Conservation (phyloP, 2,329 filamentous ascomycete species). For the Teratosphaeria viscida region DNA sequence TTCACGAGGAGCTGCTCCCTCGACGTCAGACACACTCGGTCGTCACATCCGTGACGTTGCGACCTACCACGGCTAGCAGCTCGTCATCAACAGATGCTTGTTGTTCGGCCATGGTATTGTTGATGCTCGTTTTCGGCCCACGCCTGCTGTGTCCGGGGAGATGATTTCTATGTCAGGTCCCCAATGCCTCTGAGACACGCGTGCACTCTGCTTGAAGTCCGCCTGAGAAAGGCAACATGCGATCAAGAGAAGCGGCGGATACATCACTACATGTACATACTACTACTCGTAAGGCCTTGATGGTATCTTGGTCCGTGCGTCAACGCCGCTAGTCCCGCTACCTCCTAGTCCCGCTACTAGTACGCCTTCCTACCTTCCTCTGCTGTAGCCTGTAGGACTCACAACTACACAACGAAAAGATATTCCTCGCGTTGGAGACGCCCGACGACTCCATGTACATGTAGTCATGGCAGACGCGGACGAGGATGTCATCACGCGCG, state of each 20-base stretch:
- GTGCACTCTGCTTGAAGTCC: too few species aligned
- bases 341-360: too few species aligned
- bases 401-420: background rate
- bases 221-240: too few species aligned
- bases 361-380: background rate
- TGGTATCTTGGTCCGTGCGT: too few species aligned
- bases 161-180: too few species aligned
- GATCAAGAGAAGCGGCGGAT: too few species aligned
- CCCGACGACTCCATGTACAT: background rate
- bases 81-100: slow-evolving; percentile 11
- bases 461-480: slow-evolving; percentile 27
- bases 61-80: slow-evolving; percentile 14
- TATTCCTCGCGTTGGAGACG: background rate
- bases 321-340: too few species aligned
- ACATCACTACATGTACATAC: too few species aligned
- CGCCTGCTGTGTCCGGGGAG: too few species aligned
- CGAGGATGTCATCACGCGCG: slow-evolving; percentile 25
- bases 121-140: background rate
- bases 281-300: too few species aligned
- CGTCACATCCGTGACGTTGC: background rate
- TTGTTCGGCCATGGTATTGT: background rate
- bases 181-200: too few species aligned
- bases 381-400: background rate
- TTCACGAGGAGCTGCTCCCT: slow-evolving; percentile 23
- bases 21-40: background rate